phyloP scores from a whole-genome alignment of 306 rosid species.

The Arachis stenosperma region DNA sequence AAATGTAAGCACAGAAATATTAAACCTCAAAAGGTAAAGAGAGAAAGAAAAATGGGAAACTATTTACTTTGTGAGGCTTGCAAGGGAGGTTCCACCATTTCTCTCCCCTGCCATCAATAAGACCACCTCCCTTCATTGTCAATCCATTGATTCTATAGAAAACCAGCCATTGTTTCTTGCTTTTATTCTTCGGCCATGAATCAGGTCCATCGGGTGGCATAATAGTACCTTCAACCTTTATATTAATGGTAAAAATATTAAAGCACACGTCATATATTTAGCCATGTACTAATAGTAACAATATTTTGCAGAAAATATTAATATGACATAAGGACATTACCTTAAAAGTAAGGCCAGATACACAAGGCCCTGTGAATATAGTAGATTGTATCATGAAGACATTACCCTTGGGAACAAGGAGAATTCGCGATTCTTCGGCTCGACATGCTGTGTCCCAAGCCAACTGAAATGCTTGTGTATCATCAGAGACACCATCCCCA shows the following conservation, averaged over 20 bases:
- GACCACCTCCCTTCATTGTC: constrained; percentile 55
- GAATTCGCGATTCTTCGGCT: constrained; percentile 38
- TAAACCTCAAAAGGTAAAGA: not conserved
- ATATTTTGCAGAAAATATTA: no score
- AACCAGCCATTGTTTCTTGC: constrained; percentile 58
- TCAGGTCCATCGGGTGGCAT: constrained; percentile 69
- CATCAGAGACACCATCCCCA: constrained; percentile 65
- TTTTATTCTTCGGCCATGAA: constrained; percentile 50
- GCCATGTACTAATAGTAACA: no score
- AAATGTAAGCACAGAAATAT: constrained; percentile 3
- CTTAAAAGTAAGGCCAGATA: constrained; percentile 43
- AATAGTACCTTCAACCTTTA: constrained; percentile 58
- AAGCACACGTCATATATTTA: not conserved
- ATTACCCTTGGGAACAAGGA: constrained; percentile 53
- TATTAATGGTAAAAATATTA: not conserved
- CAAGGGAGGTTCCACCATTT: constrained; percentile 74
- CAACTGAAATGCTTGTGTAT: constrained; percentile 60
- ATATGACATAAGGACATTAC: constrained; percentile 27
- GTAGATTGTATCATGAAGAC: constrained; percentile 53
- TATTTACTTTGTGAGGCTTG: constrained; percentile 57
- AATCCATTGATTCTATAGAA: constrained; percentile 61
- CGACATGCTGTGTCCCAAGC: constrained; percentile 74
- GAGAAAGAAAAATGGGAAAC: not conserved
- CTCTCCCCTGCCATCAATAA: constrained; percentile 68
- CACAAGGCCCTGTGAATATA: constrained; percentile 54